Evolutionary conservation across 2,329 filamentous ascomycete genomes (phyloP), one percentile per base, ranked within the genome.

Genomic region (Thelonectria blattea): DNA sequence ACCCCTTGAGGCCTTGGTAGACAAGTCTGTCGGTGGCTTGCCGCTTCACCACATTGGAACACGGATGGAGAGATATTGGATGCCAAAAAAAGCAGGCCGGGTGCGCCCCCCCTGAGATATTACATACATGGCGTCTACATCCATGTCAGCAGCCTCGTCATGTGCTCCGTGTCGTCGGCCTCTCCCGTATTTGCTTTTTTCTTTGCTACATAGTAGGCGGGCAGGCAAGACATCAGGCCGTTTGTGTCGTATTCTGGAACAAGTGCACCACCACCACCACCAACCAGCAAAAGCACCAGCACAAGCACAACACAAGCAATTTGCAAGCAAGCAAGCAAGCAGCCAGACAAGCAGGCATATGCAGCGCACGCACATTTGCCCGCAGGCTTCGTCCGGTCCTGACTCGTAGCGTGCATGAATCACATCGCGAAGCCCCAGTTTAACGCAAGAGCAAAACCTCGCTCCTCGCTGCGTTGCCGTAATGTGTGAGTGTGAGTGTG

Each of bases 361-460:
- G 22, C 18, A 37, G 15, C 22, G 27, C 37, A 43, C 27, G 8
- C 27, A 30, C 5, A 30, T 30, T n/a, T 24, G 8, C 5, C 27
- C 27, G 27, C 53, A 42, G 34, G 27, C 32, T 56, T 32, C 52
- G 45, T 58, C 24, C 43, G 43, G 43, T 39, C 54, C 54, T 63
- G 68, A 70, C 64, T 70, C 68, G 64, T 67, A 67, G 53, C 59
- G 18, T 68, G 68, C 68, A 70, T 68, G 66, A 68, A 70, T 70
- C 67, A 67, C 65, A 61, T 58, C 59, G 45, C 24, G 41, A 22
- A 54, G 55, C 56, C 59, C 58, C 59, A 62, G 27, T 30, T 62
- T 65, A 59, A 58, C 49, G 37, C 48, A 46, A 46, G 27, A 49
- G 42, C 5, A 48, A 6, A 15, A 30, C 22, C 14, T 15, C 34